Evolutionary conservation across 2,329 filamentous ascomycete species (phyloP).

Genomic region (Chlorencoelia australis): DNA sequence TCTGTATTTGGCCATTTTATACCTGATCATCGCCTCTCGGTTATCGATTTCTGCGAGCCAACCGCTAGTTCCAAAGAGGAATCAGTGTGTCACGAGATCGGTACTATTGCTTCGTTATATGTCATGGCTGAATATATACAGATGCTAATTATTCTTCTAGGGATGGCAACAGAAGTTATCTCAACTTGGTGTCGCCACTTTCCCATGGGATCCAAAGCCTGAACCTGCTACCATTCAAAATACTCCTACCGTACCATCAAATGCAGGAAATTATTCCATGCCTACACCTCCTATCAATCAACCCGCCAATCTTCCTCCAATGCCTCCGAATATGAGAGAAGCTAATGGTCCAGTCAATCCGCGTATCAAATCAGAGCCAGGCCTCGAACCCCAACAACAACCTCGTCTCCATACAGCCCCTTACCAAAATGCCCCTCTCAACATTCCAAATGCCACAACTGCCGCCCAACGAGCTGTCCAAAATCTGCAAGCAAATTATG

Average conservation of each 20-base stretch:
- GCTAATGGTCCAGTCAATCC: slow-evolving; percentile 20
- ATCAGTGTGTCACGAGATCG: slow-evolving; percentile 12
- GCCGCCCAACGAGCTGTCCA: slow-evolving; percentile 46
- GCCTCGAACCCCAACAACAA: slow-evolving; percentile 21
- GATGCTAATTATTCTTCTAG: slow-evolving; percentile 37
- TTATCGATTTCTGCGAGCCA: slow-evolving; percentile 14
- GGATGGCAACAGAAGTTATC: slow-evolving; percentile 92
- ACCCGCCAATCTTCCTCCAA: slow-evolving; percentile 13
- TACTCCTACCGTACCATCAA: slow-evolving; percentile 26
- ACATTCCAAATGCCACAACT: slow-evolving; percentile 25
- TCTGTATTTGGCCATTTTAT: slow-evolving; percentile 28
- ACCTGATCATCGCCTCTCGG: slow-evolving; percentile 18
- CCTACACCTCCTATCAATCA: slow-evolving; percentile 16
- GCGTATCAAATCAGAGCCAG: slow-evolving; percentile 36
- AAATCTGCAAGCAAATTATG: slow-evolving; percentile 50
- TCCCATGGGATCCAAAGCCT: slow-evolving; percentile 90
- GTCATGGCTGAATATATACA: background rate
- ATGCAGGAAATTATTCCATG: slow-evolving; percentile 22
- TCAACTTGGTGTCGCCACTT: slow-evolving; percentile 71
- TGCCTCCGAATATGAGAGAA: slow-evolving; percentile 14
- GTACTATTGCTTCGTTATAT: background rate
- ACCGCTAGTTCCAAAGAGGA: slow-evolving; percentile 19
- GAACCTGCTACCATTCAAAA: slow-evolving; percentile 37
- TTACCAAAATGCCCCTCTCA: slow-evolving; percentile 21
- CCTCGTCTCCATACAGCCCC: slow-evolving; percentile 7